phyloP scores from a whole-genome alignment of 257 asterid genomes.

The Striga asiatica region DNA sequence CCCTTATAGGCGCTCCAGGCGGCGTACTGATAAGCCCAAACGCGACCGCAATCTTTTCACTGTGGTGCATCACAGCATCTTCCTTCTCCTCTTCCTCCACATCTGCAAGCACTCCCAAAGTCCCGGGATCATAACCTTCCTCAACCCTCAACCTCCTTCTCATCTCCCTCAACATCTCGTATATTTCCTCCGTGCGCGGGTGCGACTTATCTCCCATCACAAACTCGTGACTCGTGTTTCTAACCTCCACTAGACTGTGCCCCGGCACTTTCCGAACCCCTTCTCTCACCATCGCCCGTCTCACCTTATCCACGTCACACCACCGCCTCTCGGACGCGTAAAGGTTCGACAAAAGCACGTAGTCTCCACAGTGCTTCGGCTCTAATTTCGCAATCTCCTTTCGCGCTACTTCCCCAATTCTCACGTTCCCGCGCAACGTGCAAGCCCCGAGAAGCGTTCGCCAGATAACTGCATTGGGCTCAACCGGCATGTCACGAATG shows the following conservation, averaged over 20 bases:
- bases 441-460: slow-evolving; percentile 72
- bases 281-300: slow-evolving; percentile 55
- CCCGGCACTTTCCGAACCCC: slow-evolving; percentile 78
- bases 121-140: slow-evolving; percentile 70
- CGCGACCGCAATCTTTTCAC: slow-evolving; percentile 79
- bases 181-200: slow-evolving; percentile 45
- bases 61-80: slow-evolving; percentile 63
- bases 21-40: slow-evolving; percentile 59
- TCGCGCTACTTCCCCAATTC: slow-evolving; percentile 48
- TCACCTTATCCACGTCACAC: slow-evolving; percentile 53
- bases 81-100: slow-evolving; percentile 90
- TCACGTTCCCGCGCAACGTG: slow-evolving; percentile 40
- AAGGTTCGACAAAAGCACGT: slow-evolving; percentile 69
- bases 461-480: slow-evolving; percentile 77
- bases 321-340: slow-evolving; percentile 73
- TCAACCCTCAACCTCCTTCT: slow-evolving; percentile 44
- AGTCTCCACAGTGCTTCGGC: slow-evolving; percentile 71
- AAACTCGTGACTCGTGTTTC: slow-evolving; percentile 53
- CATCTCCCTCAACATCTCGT: slow-evolving; percentile 70
- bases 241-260: slow-evolving; percentile 62
- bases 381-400: slow-evolving; percentile 37
- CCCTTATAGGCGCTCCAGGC: slow-evolving; percentile 44
- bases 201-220: slow-evolving; percentile 70
- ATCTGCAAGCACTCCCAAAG: slow-evolving; percentile 62
- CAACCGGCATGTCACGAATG: slow-evolving; percentile 47